These are phyloP conservation scores for Euryodendron excelsum DNA, from an alignment of 148 eudicot species.

Conservation along the genomic window DNA sequence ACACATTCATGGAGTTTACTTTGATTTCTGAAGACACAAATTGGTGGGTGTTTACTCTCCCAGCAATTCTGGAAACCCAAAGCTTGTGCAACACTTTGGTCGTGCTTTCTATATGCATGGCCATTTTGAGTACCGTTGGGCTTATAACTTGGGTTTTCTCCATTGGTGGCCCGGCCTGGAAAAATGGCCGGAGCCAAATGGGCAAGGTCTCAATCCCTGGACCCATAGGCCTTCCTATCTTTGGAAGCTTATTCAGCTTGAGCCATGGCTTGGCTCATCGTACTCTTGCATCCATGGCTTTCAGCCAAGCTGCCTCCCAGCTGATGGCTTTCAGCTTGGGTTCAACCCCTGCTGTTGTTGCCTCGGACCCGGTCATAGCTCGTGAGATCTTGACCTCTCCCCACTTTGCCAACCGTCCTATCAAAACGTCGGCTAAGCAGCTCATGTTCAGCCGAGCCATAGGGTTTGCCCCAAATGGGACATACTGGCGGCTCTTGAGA, in stretches of 20 bases:
- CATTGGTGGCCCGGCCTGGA: conserved; percentile 58
- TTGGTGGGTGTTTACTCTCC: conserved; percentile 11
- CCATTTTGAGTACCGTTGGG: not conserved
- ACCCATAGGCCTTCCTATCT: conserved; percentile 45
- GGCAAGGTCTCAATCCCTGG: conserved; percentile 50
- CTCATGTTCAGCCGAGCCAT: conserved; percentile 76
- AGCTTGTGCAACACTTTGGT: not conserved
- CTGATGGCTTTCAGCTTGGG: conserved; percentile 68
- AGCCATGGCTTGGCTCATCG: conserved; percentile 56
- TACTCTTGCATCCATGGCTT: conserved; percentile 45
- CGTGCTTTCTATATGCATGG: not conserved
- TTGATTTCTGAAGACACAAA: conserved; percentile 4
- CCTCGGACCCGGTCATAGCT: conserved; percentile 43
- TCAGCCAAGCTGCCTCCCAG: conserved; percentile 24
- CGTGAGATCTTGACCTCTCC: conserved; percentile 56
- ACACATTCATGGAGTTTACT: not conserved
- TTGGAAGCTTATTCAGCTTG: conserved; percentile 43
- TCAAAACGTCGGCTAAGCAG: conserved; percentile 53
- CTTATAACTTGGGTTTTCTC: conserved; percentile 37
- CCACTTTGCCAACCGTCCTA: conserved; percentile 57
- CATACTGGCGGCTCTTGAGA: conserved; percentile 58
- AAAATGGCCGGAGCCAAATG: conserved; percentile 31
- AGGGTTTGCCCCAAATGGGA: conserved; percentile 61
- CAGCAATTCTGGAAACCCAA: not conserved
- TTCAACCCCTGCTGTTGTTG: conserved; percentile 40